Evolutionary conservation across 2,329 filamentous ascomycete species (phyloP).

Genomic region (Peltaster fructicola): DNA sequence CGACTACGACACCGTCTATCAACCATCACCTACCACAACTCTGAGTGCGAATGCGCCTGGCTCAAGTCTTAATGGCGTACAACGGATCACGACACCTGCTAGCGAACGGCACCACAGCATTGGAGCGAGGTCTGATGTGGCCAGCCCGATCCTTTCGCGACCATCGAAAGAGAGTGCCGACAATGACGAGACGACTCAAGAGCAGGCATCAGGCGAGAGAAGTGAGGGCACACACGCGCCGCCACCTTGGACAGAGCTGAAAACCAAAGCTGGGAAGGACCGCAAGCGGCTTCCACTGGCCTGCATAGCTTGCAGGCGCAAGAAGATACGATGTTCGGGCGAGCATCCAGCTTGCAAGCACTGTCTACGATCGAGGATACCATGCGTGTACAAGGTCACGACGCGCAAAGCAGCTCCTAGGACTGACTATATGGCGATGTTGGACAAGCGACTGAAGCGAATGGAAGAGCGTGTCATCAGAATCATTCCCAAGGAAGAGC

Average conservation of each 20-base stretch:
- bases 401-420: slow-evolving; percentile 83
- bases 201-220: slow-evolving; percentile 4
- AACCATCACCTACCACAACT: slow-evolving; percentile 6
- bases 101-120: slow-evolving; percentile 4
- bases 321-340: slow-evolving; percentile 95
- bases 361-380: slow-evolving; percentile 77
- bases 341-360: slow-evolving; percentile 97
- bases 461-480: slow-evolving; percentile 99
- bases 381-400: slow-evolving; percentile 95
- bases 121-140: slow-evolving; percentile 2
- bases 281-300: slow-evolving; percentile 81
- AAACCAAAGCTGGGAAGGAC: slow-evolving; percentile 69
- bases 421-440: slow-evolving; percentile 98
- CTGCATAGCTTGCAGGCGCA: slow-evolving; percentile 86
- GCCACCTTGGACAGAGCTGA: slow-evolving; percentile 34
- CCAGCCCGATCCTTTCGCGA: slow-evolving; percentile 1
- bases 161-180: slow-evolving; percentile 4
- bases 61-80: slow-evolving; percentile 3
- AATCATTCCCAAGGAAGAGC: slow-evolving; percentile 73
- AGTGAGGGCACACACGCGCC: slow-evolving; percentile 6
- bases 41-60: slow-evolving; percentile 13
- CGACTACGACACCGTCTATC: slow-evolving; percentile 4
- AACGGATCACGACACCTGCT: slow-evolving; percentile 3
- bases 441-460: slow-evolving; percentile 84
- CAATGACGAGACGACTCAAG: slow-evolving; percentile 5